Evolutionary conservation across 1,284 basidiomycete genomes (phyloP).

Genomic region (Rhodotorula sp.): DNA sequence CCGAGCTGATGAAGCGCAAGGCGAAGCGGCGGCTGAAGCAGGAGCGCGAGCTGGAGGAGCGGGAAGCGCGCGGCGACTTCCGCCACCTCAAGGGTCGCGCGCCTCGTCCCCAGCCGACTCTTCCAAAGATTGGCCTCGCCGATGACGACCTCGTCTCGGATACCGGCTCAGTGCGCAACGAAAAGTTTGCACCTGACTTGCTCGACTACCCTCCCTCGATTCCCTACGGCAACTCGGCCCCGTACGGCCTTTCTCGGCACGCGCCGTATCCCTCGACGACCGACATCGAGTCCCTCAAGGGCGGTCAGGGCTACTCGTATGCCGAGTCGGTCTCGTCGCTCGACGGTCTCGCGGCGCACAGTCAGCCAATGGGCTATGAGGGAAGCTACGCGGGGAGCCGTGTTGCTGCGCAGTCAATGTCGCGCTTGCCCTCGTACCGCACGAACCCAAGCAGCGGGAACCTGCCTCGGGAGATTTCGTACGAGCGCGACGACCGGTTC

Average conservation of each 20-base stretch:
- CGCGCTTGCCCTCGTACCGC: conserved; percentile 19
- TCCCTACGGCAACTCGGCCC: conserved; percentile 7
- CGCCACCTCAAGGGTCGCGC: conserved; percentile 82
- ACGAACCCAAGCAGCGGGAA: conserved; percentile 19
- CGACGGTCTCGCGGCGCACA: conserved; percentile 14
- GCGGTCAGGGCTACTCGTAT: conserved; percentile 1
- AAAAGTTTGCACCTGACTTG: not conserved
- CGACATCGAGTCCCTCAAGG: conserved; percentile 9
- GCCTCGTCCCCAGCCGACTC: conserved; percentile 89
- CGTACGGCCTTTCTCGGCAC: conserved; percentile 3
- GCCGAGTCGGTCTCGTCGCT: conserved; percentile 25
- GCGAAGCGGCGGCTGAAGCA: conserved; percentile 81
- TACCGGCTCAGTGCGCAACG: conserved; percentile 9
- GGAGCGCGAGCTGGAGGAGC: conserved; percentile 78
- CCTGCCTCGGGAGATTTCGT: not conserved
- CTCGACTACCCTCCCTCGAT: not conserved
- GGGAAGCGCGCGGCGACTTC: conserved; percentile 84
- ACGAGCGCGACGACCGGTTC: not conserved
- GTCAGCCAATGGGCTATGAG: conserved; percentile 19
- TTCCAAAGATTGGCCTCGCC: conserved; percentile 85
- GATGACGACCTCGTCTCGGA: conserved; percentile 62
- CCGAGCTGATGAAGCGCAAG: conserved; percentile 86
- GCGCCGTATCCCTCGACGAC: conserved; percentile 15
- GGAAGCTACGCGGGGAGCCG: not conserved
- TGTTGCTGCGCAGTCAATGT: not conserved